Percentiles rank a stretch among this genome's conserved stretches.
phyloP scores from a whole-genome alignment of 371 early-diverging fungal species.

The Dichotomocladium elegans region DNA sequence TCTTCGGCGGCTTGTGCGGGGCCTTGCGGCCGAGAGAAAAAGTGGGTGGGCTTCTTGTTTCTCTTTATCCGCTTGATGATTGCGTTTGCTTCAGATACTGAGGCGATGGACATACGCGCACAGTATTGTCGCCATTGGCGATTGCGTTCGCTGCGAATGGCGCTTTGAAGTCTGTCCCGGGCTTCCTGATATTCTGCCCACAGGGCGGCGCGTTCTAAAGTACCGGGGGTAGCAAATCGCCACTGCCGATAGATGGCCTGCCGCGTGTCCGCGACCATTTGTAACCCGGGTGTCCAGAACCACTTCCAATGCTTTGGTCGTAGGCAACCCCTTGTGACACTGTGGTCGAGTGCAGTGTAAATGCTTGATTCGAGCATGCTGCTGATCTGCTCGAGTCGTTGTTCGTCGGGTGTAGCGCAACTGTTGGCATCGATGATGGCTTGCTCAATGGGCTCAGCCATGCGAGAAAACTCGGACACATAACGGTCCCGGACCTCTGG shows the following conservation, averaged over 20 bases:
- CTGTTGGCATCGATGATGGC: not conserved
- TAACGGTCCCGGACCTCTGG: not conserved
- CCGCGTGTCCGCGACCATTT: slow-evolving; percentile 2
- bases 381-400: not conserved
- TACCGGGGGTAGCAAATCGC: not conserved
- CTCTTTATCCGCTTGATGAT: not conserved
- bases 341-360: slow-evolving; percentile 1
- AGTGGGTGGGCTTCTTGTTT: not conserved
- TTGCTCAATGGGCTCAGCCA: not conserved
- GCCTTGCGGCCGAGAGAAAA: slow-evolving; percentile 7
- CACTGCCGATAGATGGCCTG: slow-evolving; percentile 1
- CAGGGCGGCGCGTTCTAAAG: not conserved
- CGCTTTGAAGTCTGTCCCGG: not conserved
- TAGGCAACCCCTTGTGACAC: not conserved
- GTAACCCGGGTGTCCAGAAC: slow-evolving; percentile 6
- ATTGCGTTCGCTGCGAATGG: not conserved
- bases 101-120: not conserved
- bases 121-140: slow-evolving; percentile 6
- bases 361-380: not conserved
- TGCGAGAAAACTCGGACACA: not conserved
- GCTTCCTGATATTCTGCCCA: not conserved
- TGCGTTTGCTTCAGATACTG: not conserved
- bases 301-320: slow-evolving; percentile 4
- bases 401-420: not conserved
- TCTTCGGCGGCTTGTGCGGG: slow-evolving; percentile 4